Evolutionary conservation across 768 basidiomycete genomes (phyloP), one percentile per base, ranked within the genome.

Genomic region (Trichaptum fuscoviolaceum): DNA sequence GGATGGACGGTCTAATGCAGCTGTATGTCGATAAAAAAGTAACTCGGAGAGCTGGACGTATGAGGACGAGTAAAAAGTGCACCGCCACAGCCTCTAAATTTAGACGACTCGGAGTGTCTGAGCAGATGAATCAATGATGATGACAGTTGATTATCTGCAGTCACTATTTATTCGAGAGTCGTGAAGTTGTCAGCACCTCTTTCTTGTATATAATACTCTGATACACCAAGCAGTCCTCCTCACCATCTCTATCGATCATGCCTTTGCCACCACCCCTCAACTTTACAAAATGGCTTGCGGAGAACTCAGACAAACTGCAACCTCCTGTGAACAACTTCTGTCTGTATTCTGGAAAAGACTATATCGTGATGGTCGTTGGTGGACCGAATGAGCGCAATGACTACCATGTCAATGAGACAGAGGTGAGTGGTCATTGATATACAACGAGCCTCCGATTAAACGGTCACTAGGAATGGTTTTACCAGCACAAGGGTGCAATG

Each of bases 251-350:
- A 20, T 52, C 18, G 34, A 73, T 65, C 61, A 94, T 92, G 91
- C 87, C 90, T 70, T 82, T 97, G 57, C 72, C 83, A 9, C 84
- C 91, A 10, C 93, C 96, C 2, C 81, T 99, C 71, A 96, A 97
- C 80, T 90, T 99, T 70, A 87, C 87, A 1, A 87, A 87, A 75
- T 98, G 97, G 97, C 83, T 99, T 58, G 78, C 80, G 3, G 86
- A 93, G 72, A 98, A 98, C 70, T 77, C 79, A 24, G 84, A 95
- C 69, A 82, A 90, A 1, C 83, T 99, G 30, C 83, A 90, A 74
- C 96, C 96, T 1, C 96, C 96, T 0, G 93, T 99, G 60, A 95
- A 95, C 82, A 93, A 96, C 75, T 95, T 86, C 69, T 93, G 92
- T 74, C 73, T 94, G 65, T 93, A 91, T 75, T 83, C 85, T 63